Base-by-base conservation (phyloP, 768 basidiomycete genomes). In the Panaeolus papilionaceus region DNA sequence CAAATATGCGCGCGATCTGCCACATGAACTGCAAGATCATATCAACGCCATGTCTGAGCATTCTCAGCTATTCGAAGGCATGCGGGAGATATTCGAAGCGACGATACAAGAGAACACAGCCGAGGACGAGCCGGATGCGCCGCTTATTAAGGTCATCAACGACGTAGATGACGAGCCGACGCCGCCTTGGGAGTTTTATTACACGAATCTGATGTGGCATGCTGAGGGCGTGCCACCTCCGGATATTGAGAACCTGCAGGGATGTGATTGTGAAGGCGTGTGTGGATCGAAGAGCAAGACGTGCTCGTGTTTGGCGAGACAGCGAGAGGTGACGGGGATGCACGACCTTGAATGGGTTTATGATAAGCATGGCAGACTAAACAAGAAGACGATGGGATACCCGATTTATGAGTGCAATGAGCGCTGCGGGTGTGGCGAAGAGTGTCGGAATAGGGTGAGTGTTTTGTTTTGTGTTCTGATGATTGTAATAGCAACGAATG, bases 321-420 rank as follows among this genome's bases (percentile, higher is more conserved):
- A 95, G 74, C 8, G 33, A 33, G 26, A 28, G 33, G 79, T 77
- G 33, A 76, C 79, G 3, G 77, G 76, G 12, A 65, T 47, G 7
- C 68, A 66, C n/a, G 20, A 38, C 2, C 45, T 69, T 6, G 88
- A 92, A 1, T 96, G 95, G 74, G 78, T 86, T 20, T 96, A 95
- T 75, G 88, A 94, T 72, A 77, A 79, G 66, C 82, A 81, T 65
- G 90, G 92, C 14, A 76, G 77, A 40, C 72, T 95, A 42, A 49
- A 26, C 11, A 20, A 3, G 26, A 86, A 83, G 70, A 70, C 66
- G 40, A 71, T 77, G 16, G 84, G 81, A 6, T 84, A 83, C 65
- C 92, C 94, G 0, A 89, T 96, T 33, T 92, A 92, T 71, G 95
- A 98, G 77, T 98, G 95, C 75, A 94, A 95, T 73, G 88, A 86